Conservation (phyloP, 2,329 filamentous ascomycete genomes). For the Talaromyces islandicus region DNA sequence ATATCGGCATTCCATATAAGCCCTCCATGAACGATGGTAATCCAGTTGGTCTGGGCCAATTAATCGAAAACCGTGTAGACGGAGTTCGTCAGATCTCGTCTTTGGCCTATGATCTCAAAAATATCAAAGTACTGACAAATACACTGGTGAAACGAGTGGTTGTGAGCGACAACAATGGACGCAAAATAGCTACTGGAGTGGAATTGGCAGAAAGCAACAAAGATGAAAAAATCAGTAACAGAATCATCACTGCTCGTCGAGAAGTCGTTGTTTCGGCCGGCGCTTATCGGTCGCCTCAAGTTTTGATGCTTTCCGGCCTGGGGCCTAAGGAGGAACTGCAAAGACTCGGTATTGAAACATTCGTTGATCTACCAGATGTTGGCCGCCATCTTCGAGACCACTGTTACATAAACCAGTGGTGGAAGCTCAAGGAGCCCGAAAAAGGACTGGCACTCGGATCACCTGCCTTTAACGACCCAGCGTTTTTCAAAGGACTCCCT, state of each 20-base stretch:
- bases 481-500: background rate
- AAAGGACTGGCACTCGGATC: background rate
- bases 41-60: constrained; percentile 22
- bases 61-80: constrained; percentile 23
- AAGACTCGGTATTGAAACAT: constrained; percentile 46
- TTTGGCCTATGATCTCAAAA: constrained; percentile 18
- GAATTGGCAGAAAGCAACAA: background rate
- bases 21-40: constrained; percentile 22
- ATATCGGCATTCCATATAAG: constrained; percentile 22
- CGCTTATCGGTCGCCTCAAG: constrained; percentile 43
- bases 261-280: constrained; percentile 6
- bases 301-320: constrained; percentile 60
- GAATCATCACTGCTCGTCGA: background rate
- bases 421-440: background rate
- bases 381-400: constrained; percentile 54
- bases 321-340: constrained; percentile 51
- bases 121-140: background rate
- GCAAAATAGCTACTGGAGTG: background rate
- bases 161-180: background rate
- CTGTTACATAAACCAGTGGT: background rate
- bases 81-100: constrained; percentile 22
- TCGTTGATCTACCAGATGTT: constrained; percentile 56
- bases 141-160: background rate
- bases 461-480: background rate
- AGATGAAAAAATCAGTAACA: background rate